These are phyloP conservation scores for Juglanconis sp. DNA, from an alignment of 2,329 filamentous ascomycete genomes.

Conservation along the genomic window DNA sequence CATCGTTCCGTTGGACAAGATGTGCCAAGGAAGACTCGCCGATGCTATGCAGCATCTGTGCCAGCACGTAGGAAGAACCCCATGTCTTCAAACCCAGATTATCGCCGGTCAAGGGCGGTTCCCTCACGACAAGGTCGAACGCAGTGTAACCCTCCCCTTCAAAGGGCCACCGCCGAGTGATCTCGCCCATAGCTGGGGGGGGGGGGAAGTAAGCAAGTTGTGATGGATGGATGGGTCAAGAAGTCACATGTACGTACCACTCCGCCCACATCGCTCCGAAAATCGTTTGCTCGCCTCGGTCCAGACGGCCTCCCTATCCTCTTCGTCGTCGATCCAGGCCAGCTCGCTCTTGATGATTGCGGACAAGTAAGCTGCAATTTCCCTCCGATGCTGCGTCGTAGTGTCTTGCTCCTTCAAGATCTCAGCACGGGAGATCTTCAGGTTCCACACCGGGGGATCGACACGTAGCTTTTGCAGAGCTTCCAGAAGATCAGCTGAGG, in stretches of 20 bases:
- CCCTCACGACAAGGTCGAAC: constrained; percentile 70
- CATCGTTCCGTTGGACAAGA: constrained; percentile 37
- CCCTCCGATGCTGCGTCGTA: constrained; percentile 42
- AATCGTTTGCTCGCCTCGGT: constrained; percentile 74
- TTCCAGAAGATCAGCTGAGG: constrained; percentile 59
- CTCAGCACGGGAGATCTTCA: constrained; percentile 38
- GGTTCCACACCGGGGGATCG: constrained; percentile 66
- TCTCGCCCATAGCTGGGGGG: constrained; percentile 52
- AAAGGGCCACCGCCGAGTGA: constrained; percentile 54
- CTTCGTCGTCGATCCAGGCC: constrained; percentile 65
- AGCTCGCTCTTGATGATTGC: constrained; percentile 66
- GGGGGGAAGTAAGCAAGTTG: not conserved
- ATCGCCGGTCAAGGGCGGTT: constrained; percentile 85
- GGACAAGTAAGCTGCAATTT: constrained; percentile 64
- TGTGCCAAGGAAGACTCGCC: constrained; percentile 42
- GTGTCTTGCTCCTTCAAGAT: constrained; percentile 40
- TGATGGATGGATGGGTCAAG: not conserved
- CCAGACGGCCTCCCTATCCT: constrained; percentile 68
- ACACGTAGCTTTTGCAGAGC: constrained; percentile 66
- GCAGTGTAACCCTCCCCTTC: constrained; percentile 30
- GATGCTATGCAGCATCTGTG: constrained; percentile 62
- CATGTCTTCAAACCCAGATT: constrained; percentile 92
- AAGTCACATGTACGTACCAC: constrained; percentile 40
- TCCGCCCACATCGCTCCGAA: constrained; percentile 80
- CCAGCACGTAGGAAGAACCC: constrained; percentile 85